Conservation (phyloP, 345 rosid species). For the Aurinia saxatilis region DNA sequence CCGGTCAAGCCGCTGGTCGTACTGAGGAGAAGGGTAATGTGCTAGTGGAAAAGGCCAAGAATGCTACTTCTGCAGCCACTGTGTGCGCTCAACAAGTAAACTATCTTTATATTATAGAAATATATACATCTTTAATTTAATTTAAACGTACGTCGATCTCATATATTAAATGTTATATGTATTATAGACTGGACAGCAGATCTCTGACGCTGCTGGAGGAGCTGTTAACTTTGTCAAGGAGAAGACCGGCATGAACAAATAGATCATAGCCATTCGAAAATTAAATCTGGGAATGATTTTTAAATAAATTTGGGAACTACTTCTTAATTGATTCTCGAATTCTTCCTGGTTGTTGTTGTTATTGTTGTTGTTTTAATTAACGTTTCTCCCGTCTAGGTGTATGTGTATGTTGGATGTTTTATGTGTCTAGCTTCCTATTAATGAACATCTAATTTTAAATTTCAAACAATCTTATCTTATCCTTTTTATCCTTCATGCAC, state of each 20-base stretch:
- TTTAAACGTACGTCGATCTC: not conserved
- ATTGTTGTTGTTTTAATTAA: not conserved
- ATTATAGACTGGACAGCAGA: slow-evolving; percentile 44
- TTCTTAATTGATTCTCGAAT: slow-evolving; percentile 16
- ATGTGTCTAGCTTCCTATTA: not conserved
- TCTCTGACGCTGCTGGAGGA: slow-evolving; percentile 45
- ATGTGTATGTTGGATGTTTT: not conserved
- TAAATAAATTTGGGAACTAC: slow-evolving; percentile 10
- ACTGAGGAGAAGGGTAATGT: slow-evolving; percentile 60
- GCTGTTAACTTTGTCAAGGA: slow-evolving; percentile 59
- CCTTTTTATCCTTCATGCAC: too few species aligned
- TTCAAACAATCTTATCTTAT: too few species aligned
- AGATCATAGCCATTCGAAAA: not conserved
- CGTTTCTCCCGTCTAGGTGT: not conserved
- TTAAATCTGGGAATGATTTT: not conserved
- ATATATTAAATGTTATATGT: not conserved
- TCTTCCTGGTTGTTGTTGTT: not conserved
- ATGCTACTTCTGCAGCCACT: slow-evolving; percentile 47
- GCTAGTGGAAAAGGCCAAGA: slow-evolving; percentile 40
- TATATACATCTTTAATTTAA: too few species aligned
- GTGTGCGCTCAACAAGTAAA: slow-evolving; percentile 42
- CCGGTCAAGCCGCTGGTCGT: slow-evolving; percentile 51
- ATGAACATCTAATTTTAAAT: not conserved
- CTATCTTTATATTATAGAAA: too few species aligned
- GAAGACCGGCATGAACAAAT: slow-evolving; percentile 47